Conservation (phyloP, 202 grass and related monocot species). For the Saccharum hybrid region DNA sequence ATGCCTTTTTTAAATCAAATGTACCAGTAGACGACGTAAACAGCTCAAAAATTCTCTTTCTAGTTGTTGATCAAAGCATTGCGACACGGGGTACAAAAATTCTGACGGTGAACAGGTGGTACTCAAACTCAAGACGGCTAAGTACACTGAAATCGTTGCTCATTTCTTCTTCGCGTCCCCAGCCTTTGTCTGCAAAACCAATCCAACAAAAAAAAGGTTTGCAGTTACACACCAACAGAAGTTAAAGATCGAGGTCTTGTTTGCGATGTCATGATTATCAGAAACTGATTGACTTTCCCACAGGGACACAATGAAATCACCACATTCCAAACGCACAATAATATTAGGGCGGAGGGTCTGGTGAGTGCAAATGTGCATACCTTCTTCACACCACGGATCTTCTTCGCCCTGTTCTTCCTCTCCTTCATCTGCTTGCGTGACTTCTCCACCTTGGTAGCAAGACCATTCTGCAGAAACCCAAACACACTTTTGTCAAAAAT, state of each 20-base stretch:
- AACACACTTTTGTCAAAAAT: background rate
- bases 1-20: background rate
- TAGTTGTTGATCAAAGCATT: constrained; percentile 23
- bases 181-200: constrained; percentile 79
- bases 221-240: background rate
- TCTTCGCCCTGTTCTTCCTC: constrained; percentile 95
- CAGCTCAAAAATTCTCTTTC: constrained; percentile 44
- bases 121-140: background rate
- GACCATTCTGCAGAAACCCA: constrained; percentile 60
- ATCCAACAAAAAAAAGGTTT: background rate
- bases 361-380: constrained; percentile 21
- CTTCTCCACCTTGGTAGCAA: constrained; percentile 95
- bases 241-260: background rate
- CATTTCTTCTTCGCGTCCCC: constrained; percentile 89
- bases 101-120: constrained; percentile 20
- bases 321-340: background rate
- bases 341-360: background rate
- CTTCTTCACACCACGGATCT: constrained; percentile 95
- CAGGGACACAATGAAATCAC: background rate
- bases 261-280: background rate
- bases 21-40: background rate
- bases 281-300: no score
- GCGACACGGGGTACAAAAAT: constrained; percentile 31
- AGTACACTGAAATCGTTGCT: constrained; percentile 1
- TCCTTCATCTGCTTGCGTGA: constrained; percentile 98